phyloP scores from a whole-genome alignment of 306 rosid genomes.

The Prunus davidiana region DNA sequence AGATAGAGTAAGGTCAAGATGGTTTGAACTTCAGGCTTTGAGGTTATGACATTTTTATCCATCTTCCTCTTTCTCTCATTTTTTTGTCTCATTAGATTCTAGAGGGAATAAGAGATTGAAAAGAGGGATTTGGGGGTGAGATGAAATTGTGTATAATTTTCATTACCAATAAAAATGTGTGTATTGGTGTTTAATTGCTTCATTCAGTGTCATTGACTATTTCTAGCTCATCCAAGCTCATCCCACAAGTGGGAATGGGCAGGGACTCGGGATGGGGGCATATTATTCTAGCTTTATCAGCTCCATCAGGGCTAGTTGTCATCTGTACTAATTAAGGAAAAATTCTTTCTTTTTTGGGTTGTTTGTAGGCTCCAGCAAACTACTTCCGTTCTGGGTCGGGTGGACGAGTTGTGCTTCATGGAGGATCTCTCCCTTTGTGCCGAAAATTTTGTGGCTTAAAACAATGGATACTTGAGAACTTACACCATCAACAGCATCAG shows the following conservation, averaged over 20 bases:
- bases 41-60: too few relatives aligned
- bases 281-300: neutral
- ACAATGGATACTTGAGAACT: slow-evolving; percentile 54
- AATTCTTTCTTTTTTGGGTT: slow-evolving; percentile 1
- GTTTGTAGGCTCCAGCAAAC: slow-evolving; percentile 41
- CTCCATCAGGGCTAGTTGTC: neutral
- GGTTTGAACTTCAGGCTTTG: neutral
- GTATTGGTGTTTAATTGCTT: neutral
- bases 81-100: neutral
- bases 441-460: slow-evolving; percentile 53
- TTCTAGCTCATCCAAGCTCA: neutral
- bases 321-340: neutral
- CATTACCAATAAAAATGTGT: too few relatives aligned
- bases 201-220: neutral
- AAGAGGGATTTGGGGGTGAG: neutral
- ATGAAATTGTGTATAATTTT: neutral
- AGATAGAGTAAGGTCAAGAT: neutral
- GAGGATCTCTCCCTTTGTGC: slow-evolving; percentile 48
- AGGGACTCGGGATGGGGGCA: neutral
- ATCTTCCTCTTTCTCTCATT: neutral
- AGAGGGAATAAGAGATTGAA: neutral
- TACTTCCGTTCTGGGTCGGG: slow-evolving; percentile 19
- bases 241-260: neutral
- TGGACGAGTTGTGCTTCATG: slow-evolving; percentile 29
- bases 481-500: slow-evolving; percentile 26